Evolutionary conservation across 1,284 basidiomycete species (phyloP), one percentile per base, ranked within the genome.

Genomic region (Moesziomyces parantarcticus): DNA sequence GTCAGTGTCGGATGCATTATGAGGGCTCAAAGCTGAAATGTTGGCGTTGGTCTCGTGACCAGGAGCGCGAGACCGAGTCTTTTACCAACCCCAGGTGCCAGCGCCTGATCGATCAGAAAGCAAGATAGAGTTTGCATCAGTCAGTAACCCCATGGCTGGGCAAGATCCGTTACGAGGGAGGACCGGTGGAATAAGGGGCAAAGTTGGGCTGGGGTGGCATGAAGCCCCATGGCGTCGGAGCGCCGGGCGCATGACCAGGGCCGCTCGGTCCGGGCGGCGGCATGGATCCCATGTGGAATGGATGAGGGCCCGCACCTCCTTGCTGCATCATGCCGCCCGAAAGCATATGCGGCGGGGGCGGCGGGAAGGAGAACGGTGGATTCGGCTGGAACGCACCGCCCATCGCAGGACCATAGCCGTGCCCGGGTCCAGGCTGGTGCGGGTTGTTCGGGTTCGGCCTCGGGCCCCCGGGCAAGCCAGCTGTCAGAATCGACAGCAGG

Each of bases 71-170:
- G 29, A 32, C 10, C 3, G 10, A 9, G 29, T 13, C 10, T 32
- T 32, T 40, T 53, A 75, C 72, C 72, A 75, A n/a, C 72, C 63
- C 67, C 72, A 75, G 5, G 67, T 75, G 44, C 67, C 72, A 50
- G 72, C 72, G 26, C 67, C 72, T 71, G 39, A 34, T 42, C 36
- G 7, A 41, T 20, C 14, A 13, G 29, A 36, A 36, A 20, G 25
- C n/a, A 25, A 32, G 29, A 13, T 13, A 32, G 25, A 26, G 21
- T 41, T 5, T 10, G 34, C 21, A 32, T 39, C n/a, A 43, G 58
- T 21, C 5, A 16, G 13, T 29, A 20, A 20, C 39, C 6, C 32
- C 18, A n/a, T 11, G 11, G 23, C 6, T 16, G 21, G 26, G 6
- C 16, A 34, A 6, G 11, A 42, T 20, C 23, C 16, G 47, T 56